phyloP scores from a whole-genome alignment of 1,284 basidiomycete genomes.

The Spongispora temasekensis region DNA sequence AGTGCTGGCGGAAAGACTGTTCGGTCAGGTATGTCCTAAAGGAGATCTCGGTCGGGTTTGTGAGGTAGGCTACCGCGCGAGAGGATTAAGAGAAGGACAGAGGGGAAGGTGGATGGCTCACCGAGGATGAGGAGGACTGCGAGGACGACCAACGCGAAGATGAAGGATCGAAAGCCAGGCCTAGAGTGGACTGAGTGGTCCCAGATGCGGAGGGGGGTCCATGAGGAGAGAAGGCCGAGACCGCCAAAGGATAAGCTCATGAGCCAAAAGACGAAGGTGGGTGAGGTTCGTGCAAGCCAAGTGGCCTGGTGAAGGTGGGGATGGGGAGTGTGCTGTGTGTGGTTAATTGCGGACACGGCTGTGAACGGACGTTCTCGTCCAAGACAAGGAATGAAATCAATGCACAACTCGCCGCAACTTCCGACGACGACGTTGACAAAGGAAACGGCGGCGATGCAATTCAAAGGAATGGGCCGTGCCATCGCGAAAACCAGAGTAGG shows the following conservation, averaged over 20 bases:
- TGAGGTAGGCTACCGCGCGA: constrained; percentile 74
- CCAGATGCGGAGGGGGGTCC: constrained; percentile 51
- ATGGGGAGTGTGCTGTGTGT: constrained; percentile 17
- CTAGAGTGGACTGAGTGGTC: constrained; percentile 52
- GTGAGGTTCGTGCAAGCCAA: constrained; percentile 14
- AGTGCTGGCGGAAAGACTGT: constrained; percentile 91
- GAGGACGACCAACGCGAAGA: constrained; percentile 65
- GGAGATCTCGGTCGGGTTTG: constrained; percentile 89
- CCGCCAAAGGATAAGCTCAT: constrained; percentile 67
- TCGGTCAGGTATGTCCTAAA: constrained; percentile 95
- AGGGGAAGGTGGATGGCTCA: constrained; percentile 39
- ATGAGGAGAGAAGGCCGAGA: constrained; percentile 60
- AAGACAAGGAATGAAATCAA: constrained; percentile 3
- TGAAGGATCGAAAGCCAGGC: constrained; percentile 65
- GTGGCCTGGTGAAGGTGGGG: constrained; percentile 16
- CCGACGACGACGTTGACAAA: constrained; percentile 24
- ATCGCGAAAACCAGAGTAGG: constrained; percentile 32
- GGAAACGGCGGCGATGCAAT: constrained; percentile 5
- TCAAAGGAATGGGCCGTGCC: constrained; percentile 9
- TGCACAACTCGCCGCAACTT: constrained; percentile 11
- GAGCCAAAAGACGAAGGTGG: constrained; percentile 44
- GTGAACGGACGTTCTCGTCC: constrained; percentile 16
- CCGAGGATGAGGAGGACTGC: constrained; percentile 73
- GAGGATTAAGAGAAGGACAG: neutral
- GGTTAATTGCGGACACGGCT: constrained; percentile 33